Conservation (phyloP, 108 stramenopile species). For the Skeletonema menzelii region DNA sequence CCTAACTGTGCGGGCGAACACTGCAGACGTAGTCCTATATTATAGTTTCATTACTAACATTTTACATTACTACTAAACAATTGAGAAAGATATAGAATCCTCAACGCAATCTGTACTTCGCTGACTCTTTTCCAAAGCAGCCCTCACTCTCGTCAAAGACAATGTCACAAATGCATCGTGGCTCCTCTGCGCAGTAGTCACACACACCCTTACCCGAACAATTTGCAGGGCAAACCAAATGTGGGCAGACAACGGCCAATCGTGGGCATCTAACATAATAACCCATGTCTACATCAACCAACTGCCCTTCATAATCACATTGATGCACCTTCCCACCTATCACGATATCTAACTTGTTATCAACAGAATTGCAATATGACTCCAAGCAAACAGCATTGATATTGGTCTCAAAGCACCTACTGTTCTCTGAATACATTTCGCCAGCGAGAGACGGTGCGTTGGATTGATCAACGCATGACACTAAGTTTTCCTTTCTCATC, state of each 20-base stretch:
- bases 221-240: constrained; percentile 45
- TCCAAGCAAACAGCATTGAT: constrained; percentile 39
- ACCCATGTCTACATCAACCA: constrained; percentile 27
- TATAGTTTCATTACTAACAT: too few species aligned
- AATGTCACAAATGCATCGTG: constrained; percentile 40
- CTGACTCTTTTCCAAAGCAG: constrained; percentile 18
- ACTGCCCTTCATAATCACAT: constrained; percentile 53
- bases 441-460: constrained; percentile 21
- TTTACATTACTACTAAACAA: too few species aligned
- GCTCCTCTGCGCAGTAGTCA: constrained; percentile 41
- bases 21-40: too few species aligned
- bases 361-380: constrained; percentile 46
- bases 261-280: constrained; percentile 36
- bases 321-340: constrained; percentile 32
- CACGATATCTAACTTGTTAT: constrained; percentile 46
- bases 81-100: background rate
- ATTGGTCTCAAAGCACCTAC: constrained; percentile 45
- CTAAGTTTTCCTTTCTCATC: constrained; percentile 34
- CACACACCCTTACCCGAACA: constrained; percentile 51
- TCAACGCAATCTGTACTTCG: background rate
- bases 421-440: constrained; percentile 35
- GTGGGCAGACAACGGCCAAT: constrained; percentile 43
- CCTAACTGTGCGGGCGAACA: too few species aligned
- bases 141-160: constrained; percentile 39
- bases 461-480: constrained; percentile 32